Evolutionary conservation across 768 basidiomycete species (phyloP), one percentile per base, ranked within the genome.

Genomic region (Kondoa malvinella): DNA sequence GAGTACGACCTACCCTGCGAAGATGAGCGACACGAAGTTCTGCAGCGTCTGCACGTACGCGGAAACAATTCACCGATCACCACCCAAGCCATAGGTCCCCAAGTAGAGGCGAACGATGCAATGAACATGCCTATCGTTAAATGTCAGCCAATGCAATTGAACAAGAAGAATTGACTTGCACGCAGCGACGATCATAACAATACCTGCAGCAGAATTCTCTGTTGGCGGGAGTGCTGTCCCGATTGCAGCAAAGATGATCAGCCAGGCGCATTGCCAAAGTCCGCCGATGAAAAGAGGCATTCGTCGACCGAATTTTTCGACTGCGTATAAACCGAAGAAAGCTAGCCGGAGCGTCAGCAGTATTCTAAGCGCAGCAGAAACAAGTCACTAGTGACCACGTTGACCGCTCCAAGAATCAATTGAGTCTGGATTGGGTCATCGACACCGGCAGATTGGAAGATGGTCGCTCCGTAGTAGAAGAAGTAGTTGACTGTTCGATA

Each of bases 361-460:
- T 2, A 12, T 2, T 26, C 3, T 34, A 25, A 4, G 25, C 21
- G 31, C 21, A 15, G 56, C 4, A 17, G 30, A 34, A 29, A 1
- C 16, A n/a, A 25, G 77, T 86, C 86, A 12, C 85, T 86, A 75
- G 84, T 85, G 60, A 79, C 78, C 72, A 87, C 86, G 76, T 87
- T 87, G 74, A 87, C 85, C 2, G 81, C 81, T 50, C 86, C 86
- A 56, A 88, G 79, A 71, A 89, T 87, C 71, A 87, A 85, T 71
- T 89, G 87, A 0, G 84, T 84, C 61, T 87, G 78, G 73, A 82
- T 87, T 27, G 83, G 82, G 75, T 88, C 85, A 4, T 75, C 61
- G 70, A 87, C 81, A 30, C 87, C 87, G 29, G 87, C 86, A 8
- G 82, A 80, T 65, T 79, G 72, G 78, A 88, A 87, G 66, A 86